Evolutionary conservation across 2,329 filamentous ascomycete genomes (phyloP).

Genomic region (Camptophora hylomeconis): DNA sequence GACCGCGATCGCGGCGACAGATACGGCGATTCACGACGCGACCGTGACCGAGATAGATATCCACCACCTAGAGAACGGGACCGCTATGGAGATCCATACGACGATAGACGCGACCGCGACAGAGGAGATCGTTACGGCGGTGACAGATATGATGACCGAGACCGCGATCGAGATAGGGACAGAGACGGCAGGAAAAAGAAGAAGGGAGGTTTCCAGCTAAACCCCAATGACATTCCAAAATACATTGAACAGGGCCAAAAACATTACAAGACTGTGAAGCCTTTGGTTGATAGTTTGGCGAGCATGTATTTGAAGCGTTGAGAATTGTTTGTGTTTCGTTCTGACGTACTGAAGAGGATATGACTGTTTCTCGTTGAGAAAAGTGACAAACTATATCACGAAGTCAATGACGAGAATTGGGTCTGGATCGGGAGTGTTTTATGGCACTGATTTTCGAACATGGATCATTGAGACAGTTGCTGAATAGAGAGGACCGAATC

Average conservation of each 20-base stretch:
- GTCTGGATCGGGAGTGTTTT: too few relatives aligned
- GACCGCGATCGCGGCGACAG: conserved; percentile 1
- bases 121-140: too few relatives aligned
- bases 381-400: too few relatives aligned
- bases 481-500: too few relatives aligned
- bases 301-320: conserved; percentile 18
- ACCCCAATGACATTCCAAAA: conserved; percentile 9
- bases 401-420: too few relatives aligned
- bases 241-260: conserved; percentile 16
- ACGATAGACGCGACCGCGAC: conserved; percentile 6
- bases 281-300: conserved; percentile 12
- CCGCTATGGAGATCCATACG: conserved; percentile 5
- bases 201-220: conserved; percentile 11
- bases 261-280: conserved; percentile 16
- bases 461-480: too few relatives aligned
- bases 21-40: background rate
- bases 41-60: conserved; percentile 8
- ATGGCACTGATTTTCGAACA: too few relatives aligned
- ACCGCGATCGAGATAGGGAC: conserved; percentile 5
- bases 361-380: too few relatives aligned
- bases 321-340: too few relatives aligned
- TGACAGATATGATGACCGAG: conserved; percentile 3
- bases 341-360: too few relatives aligned
- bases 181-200: conserved; percentile 8
- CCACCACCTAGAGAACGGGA: conserved; percentile 4